These are phyloP conservation scores for Chaetomiaceae sp. DNA, from an alignment of 2,329 filamentous ascomycete genomes.

Conservation along the genomic window DNA sequence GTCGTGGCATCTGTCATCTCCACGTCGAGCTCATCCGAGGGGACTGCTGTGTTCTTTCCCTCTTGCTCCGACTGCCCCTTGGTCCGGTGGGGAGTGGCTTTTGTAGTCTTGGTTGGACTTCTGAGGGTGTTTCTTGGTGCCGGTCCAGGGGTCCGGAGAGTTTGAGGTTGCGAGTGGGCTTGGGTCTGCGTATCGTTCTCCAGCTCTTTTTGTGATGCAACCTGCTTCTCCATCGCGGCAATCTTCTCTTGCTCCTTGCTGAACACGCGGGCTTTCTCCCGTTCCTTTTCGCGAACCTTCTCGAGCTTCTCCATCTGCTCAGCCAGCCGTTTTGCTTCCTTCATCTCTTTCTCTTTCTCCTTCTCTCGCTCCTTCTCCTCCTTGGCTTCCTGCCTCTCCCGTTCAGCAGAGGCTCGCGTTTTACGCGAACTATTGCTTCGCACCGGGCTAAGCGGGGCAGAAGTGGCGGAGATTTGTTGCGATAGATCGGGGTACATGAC, in stretches of 20 bases:
- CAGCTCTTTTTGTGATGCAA: slow-evolving; percentile 51
- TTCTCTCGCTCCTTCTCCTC: slow-evolving; percentile 57
- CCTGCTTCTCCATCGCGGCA: slow-evolving; percentile 45
- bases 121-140: slow-evolving; percentile 32
- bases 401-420: slow-evolving; percentile 56
- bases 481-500: slow-evolving; percentile 45
- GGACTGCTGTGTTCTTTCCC: slow-evolving; percentile 31
- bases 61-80: slow-evolving; percentile 33
- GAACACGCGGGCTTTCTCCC: slow-evolving; percentile 21
- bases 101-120: slow-evolving; percentile 42
- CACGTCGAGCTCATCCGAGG: slow-evolving; percentile 41
- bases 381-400: slow-evolving; percentile 59
- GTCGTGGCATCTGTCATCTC: slow-evolving; percentile 56
- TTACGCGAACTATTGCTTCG: slow-evolving; percentile 41
- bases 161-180: slow-evolving; percentile 19
- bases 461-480: slow-evolving; percentile 32
- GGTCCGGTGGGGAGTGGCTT: slow-evolving; percentile 50
- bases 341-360: slow-evolving; percentile 44
- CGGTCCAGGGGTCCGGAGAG: slow-evolving; percentile 30
- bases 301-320: slow-evolving; percentile 66
- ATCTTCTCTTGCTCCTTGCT: slow-evolving; percentile 26
- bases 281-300: slow-evolving; percentile 53
- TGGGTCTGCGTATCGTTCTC: slow-evolving; percentile 29
- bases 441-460: slow-evolving; percentile 40
- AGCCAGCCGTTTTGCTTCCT: slow-evolving; percentile 58